Base-by-base conservation (phyloP, 2,329 filamentous ascomycete genomes). In the Lojkania enalia region DNA sequence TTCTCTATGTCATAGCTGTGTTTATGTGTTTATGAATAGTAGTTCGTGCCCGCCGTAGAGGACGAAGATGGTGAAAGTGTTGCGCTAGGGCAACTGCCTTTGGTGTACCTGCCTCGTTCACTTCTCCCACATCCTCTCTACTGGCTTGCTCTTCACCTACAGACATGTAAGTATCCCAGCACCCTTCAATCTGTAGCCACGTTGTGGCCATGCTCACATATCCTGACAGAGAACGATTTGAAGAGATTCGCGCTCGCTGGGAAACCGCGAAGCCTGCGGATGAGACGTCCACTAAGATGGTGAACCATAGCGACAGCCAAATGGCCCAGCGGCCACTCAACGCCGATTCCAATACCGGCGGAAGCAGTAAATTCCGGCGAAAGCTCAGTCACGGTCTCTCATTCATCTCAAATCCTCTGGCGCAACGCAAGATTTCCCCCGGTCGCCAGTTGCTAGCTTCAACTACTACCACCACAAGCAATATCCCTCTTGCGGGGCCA, bases 371-470 rank as follows among this genome's bases (percentile, higher is more conserved):
- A 19, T 64, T 69, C 39, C 60, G 65, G 5, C 56, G 61, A 15
- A 69, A 63, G 47, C 57, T 69, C 39, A 67, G 60, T 36, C 46
- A 67, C 47, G 60, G 64, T 16, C 46, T 67, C 39, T 61, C 63
- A 16, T 55, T 64, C 46, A 61, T 67, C 39, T 64, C 63, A 15
- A 59, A 58, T 23, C 58, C 62, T 18, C 56, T 67, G 27, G 52
- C 52, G n/a, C 63, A 67, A 42, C 61, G 59, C 32, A 66, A 63
- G 42, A 51, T 31, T 2, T 53, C 51, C 5, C 44, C 57, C 2
- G 54, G 42, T 19, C 54, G 52, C 21, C 54, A 50, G 19, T 42
- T 44, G 23, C 7, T 27, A n/a, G n/a, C 23, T 7, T 7, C 23
- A 27, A n/a, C n/a, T 27, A n/a, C n/a, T 27, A 27, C 23, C 7